Evolutionary conservation across 2,329 filamentous ascomycete species (phyloP).

Genomic region (Ophiosphaerella narmari): DNA sequence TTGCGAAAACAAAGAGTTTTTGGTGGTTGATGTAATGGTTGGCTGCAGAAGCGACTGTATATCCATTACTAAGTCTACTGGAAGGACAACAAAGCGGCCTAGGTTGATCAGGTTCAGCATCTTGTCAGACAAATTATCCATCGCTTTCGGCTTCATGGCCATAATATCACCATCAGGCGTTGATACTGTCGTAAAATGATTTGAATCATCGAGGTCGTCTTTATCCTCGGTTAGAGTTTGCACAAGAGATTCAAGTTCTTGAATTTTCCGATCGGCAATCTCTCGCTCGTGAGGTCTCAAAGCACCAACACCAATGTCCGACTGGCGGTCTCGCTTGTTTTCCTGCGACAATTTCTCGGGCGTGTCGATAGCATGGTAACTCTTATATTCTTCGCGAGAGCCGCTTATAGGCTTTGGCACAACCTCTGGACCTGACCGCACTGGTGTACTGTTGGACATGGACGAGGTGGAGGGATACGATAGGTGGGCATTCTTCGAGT

Average conservation of each 20-base stretch:
- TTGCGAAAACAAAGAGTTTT: constrained; percentile 69
- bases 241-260: constrained; percentile 71
- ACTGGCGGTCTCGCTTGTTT: constrained; percentile 57
- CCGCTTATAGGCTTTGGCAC: constrained; percentile 53
- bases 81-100: constrained; percentile 70
- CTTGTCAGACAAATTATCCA: constrained; percentile 73
- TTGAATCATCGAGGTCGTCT: constrained; percentile 66
- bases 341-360: constrained; percentile 51
- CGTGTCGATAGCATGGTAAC: constrained; percentile 43
- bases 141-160: constrained; percentile 68
- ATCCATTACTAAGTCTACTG: constrained; percentile 74
- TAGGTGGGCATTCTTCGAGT: constrained; percentile 19
- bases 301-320: constrained; percentile 62
- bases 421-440: constrained; percentile 49
- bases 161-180: constrained; percentile 63
- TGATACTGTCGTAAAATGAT: constrained; percentile 59
- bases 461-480: constrained; percentile 18
- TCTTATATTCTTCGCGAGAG: constrained; percentile 47
- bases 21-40: constrained; percentile 69
- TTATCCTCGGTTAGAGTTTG: constrained; percentile 78
- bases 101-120: constrained; percentile 74
- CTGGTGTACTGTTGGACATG: constrained; percentile 18
- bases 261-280: constrained; percentile 74
- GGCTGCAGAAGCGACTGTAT: constrained; percentile 81
- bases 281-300: constrained; percentile 78